A percentile compares a stretch with the other conserved stretches of the same genome.
phyloP scores from a whole-genome alignment of 23 red algal species.

The Gracilariopsis chorda region DNA sequence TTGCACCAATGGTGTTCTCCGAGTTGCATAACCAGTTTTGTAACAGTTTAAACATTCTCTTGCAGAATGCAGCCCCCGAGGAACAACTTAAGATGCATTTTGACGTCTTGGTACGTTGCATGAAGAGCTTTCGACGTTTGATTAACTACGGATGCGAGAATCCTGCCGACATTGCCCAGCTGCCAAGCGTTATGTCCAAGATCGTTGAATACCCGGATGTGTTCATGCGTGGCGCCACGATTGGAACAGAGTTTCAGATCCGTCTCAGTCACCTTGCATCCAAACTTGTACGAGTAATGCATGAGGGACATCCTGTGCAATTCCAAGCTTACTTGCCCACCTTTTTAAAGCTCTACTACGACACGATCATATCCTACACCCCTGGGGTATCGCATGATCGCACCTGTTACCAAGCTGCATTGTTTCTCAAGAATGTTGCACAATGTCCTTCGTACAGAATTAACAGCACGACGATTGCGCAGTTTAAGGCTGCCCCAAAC shows the following conservation, averaged over 20 bases:
- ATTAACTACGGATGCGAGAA: slow-evolving; percentile 38
- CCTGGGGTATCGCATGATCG: slow-evolving; percentile 12
- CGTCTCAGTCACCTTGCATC: slow-evolving; percentile 43
- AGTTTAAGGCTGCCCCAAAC: slow-evolving; percentile 22
- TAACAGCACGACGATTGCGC: neutral
- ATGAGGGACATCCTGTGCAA: slow-evolving; percentile 44
- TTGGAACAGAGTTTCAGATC: slow-evolving; percentile 16
- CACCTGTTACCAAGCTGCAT: slow-evolving; percentile 44
- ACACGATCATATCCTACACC: slow-evolving; percentile 1
- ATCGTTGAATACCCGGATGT: slow-evolving; percentile 30
- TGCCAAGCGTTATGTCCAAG: slow-evolving; percentile 24
- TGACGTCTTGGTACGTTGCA: slow-evolving; percentile 41
- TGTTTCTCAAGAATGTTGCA: slow-evolving; percentile 34
- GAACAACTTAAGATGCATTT: slow-evolving; percentile 28
- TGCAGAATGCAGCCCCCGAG: neutral
- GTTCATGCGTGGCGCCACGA: slow-evolving; percentile 18
- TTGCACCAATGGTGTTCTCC: slow-evolving; percentile 41
- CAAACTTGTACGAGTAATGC: slow-evolving; percentile 45
- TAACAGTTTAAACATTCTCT: neutral
- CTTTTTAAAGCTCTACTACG: slow-evolving; percentile 63
- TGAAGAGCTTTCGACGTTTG: slow-evolving; percentile 46
- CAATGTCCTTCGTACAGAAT: slow-evolving; percentile 26
- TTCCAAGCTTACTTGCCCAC: slow-evolving; percentile 42
- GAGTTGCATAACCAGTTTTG: slow-evolving; percentile 32
- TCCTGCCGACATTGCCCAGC: neutral